Base-by-base conservation (phyloP, 345 rosid genomes). In the Toxicodendron radicans region DNA sequence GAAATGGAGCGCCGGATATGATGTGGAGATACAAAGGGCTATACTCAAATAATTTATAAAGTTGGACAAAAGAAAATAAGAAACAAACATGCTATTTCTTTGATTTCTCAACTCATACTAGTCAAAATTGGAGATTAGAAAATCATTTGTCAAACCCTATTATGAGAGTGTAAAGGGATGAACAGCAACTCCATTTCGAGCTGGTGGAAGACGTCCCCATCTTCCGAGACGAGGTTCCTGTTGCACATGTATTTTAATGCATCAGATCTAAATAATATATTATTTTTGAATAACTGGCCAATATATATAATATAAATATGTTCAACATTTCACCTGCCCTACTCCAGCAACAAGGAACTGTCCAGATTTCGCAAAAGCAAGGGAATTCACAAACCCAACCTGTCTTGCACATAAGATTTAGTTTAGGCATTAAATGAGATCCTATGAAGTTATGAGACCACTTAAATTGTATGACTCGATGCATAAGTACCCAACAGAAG, bases 171-270 rank as follows among this genome's bases (percentile, higher is more conserved):
- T 85, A 43, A 96, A 74, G 46, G 82, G 82, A 60, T 89, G 99
- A 68, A 96, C 66, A n/a, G 87, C 85, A 13, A 96, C 97, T 2
- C 99, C 97, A 73, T 93, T 93, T 69, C 69, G 83, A 2, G 97
- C 97, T 53, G 80, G 74, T 2, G 87, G 79, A 71, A 75, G 51
- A 38, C 74, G 79, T 11, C 94, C 97, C 98, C 98, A 96, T 81
- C 98, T 85, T 80, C 99, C 99, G 9, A 96, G 87, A 18, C 97
- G 91, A 1, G 97, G 94, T 79, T 96, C 99, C 99, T 93, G 86
- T 64, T 45, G 64, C 60, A 73, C 5, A 11, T 9, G 71, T 66
- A 74, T 66, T 7, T 72, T 49, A 71, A 64, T 16, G 27, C 49
- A 64, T 64, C 48, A 64, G 48, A 17, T 60, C 48, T 6, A 23